Base-by-base conservation (phyloP, 768 basidiomycete genomes). In the Rhizopogon sp. region DNA sequence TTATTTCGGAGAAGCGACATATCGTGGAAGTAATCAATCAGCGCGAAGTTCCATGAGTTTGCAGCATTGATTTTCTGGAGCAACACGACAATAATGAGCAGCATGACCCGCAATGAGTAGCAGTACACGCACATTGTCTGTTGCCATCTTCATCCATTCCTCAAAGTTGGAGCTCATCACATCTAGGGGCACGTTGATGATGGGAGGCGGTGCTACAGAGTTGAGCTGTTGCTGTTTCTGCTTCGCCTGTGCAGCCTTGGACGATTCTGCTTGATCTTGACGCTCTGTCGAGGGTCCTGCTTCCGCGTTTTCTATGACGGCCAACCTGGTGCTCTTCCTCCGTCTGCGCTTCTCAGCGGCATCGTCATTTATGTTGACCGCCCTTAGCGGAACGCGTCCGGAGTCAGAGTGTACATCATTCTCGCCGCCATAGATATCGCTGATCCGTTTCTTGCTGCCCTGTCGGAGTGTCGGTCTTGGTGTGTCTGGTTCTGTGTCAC, bases 111-210 rank as follows among this genome's bases (percentile, higher is more conserved):
- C 6, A 42, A n/a, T 39, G 67, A 58, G 39, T 14, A 43, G n/a
- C 20, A 11, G 42, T 52, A 33, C 4, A 75, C 84, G 62, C 67
- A 98, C 97, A 71, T 98, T 98, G 67, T 98, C 96, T 2, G 96
- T 98, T 1, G 95, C 94, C 85, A 98, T 86, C 77, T 98, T 98
- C 96, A 99, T 98, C 97, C 97, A 98, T 71, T 98, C 94, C 69
- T 99, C 97, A 65, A 88, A 97, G 63, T 94, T 97, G 39, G 85
- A 88, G 71, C 79, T 91, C 83, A 91, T 90, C n/a, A 93, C 81
- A 60, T 95, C 90, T 60, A 87, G 72, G 0, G 87, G 79, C 17
- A 87, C 81, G 42, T 85, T 79, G 28, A 84, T 80, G 35, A 66
- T 66, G 2, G 82, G 82, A 7, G 83, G 76, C 39, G 76, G 74